Evolutionary conservation across 768 basidiomycete species (phyloP).

Genomic region (Mycena maculata): DNA sequence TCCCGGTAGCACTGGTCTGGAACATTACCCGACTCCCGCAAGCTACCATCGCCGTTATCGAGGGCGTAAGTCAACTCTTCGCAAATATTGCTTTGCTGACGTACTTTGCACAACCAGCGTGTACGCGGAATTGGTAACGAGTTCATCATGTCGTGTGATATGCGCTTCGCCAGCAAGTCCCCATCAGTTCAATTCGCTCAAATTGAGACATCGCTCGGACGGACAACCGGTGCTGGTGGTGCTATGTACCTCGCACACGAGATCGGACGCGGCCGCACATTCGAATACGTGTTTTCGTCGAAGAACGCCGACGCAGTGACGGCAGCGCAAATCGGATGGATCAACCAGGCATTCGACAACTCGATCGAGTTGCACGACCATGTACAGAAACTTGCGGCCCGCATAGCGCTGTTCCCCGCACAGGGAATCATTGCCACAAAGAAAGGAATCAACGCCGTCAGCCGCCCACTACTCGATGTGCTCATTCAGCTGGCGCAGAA

Average conservation of each 20-base stretch:
- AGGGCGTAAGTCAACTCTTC: conserved; percentile 9
- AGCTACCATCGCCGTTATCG: conserved; percentile 22
- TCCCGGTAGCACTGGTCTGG: conserved; percentile 13
- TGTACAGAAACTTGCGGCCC: conserved; percentile 8
- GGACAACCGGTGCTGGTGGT: conserved; percentile 9
- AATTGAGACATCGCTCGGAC: conserved; percentile 4
- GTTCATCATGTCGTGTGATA: conserved; percentile 17
- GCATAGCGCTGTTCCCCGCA: conserved; percentile 18
- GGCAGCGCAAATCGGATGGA: conserved; percentile 16
- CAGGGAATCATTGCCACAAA: conserved; percentile 16
- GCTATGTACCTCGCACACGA: conserved; percentile 14
- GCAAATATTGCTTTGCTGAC: background rate
- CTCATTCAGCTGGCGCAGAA: conserved; percentile 14
- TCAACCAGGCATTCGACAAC: conserved; percentile 16
- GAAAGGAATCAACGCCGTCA: conserved; percentile 19
- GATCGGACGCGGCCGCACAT: conserved; percentile 16
- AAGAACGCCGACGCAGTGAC: conserved; percentile 10
- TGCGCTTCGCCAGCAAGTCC: conserved; percentile 15
- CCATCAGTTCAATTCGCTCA: background rate
- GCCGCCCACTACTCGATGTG: conserved; percentile 17
- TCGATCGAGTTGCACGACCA: conserved; percentile 9
- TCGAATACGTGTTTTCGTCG: conserved; percentile 13
- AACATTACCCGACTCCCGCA: conserved; percentile 24
- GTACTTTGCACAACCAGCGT: conserved; percentile 12
- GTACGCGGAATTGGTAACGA: conserved; percentile 15